A percentile compares a stretch with the other conserved stretches of the same genome.
Conservation (phyloP, 176 grass and related monocot genomes). For the Aegilops longissima region DNA sequence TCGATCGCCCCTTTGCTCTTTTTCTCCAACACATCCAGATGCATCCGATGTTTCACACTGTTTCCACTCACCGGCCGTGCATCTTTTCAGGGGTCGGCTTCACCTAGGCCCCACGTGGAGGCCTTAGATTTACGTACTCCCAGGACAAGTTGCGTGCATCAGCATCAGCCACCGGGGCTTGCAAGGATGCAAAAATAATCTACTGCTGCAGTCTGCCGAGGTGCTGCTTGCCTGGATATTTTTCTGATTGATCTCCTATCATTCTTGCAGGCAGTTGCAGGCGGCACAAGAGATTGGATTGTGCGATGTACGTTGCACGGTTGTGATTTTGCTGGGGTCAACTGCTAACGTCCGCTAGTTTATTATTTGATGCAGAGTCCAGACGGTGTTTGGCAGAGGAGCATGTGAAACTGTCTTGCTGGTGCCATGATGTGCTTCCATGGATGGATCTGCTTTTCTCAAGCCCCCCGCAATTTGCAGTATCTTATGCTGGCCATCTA, state of each 20-base stretch:
- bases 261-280: neutral
- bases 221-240: neutral
- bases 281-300: neutral
- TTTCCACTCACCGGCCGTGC: conserved; percentile 9
- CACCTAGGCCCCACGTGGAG: neutral
- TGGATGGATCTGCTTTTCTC: neutral
- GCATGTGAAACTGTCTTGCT: conserved; percentile 17
- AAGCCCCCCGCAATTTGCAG: neutral
- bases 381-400: conserved; percentile 2
- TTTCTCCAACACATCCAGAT: neutral
- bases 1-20: neutral
- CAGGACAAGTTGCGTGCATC: neutral
- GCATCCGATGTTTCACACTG: conserved; percentile 34
- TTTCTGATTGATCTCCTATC: neutral
- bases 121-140: conserved; percentile 12
- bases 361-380: neutral
- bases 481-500: neutral
- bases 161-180: neutral
- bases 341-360: neutral
- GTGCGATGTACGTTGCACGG: neutral
- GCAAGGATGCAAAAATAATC: conserved; percentile 2
- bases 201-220: neutral
- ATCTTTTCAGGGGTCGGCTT: conserved; percentile 10
- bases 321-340: conserved; percentile 26
- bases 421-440: neutral